phyloP scores from a whole-genome alignment of 169 alveolate genomes.

The Blepharisma undulans region DNA sequence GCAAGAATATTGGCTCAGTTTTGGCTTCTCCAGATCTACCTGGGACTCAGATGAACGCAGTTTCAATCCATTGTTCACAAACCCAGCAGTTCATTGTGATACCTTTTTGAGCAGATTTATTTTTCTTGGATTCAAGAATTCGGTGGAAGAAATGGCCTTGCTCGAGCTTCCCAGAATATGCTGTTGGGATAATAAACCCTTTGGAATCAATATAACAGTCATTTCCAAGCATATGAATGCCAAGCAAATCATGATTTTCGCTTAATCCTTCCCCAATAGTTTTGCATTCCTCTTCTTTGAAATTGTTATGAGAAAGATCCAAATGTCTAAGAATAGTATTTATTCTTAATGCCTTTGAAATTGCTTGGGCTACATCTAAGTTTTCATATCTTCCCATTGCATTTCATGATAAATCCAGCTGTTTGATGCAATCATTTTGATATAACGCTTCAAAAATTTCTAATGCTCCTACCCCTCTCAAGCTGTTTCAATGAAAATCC shows the following conservation, averaged over 20 bases:
- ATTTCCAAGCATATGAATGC: conserved; percentile 30
- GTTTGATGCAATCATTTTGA: background rate
- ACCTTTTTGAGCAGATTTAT: background rate
- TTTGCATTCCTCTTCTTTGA: background rate
- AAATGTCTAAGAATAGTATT: background rate
- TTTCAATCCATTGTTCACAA: conserved; percentile 38
- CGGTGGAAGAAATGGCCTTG: conserved; percentile 47
- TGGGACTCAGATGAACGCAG: conserved; percentile 18
- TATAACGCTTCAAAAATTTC: background rate
- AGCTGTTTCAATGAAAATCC: conserved; percentile 19
- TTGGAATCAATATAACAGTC: background rate
- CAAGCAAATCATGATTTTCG: conserved; percentile 20
- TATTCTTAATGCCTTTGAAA: background rate
- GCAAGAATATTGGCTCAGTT: background rate
- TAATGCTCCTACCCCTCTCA: background rate
- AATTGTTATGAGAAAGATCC: conserved; percentile 4
- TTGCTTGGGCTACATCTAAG: background rate
- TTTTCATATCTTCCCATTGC: conserved; percentile 12
- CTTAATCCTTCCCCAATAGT: background rate
- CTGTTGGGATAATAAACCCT: conserved; percentile 23
- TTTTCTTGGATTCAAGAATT: conserved; percentile 36
- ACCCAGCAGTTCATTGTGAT: conserved; percentile 15
- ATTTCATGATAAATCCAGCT: conserved; percentile 32
- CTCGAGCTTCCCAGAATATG: conserved; percentile 1
- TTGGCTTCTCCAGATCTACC: conserved; percentile 6